Evolutionary conservation across 176 grass and related monocot species (phyloP).

Genomic region (Aegilops tauschii): DNA sequence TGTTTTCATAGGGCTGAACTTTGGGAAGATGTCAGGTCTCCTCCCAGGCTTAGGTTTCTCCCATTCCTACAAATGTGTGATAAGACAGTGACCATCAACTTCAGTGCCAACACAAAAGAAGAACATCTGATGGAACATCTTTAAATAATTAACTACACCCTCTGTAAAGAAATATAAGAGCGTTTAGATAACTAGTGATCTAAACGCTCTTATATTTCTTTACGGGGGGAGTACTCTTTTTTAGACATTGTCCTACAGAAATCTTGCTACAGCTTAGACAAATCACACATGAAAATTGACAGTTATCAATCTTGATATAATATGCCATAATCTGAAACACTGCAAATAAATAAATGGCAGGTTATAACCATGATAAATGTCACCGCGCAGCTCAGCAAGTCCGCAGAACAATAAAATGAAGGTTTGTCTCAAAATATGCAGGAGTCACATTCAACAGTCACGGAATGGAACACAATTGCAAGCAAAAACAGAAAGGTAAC

Average conservation of each 20-base stretch:
- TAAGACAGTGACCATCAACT: not conserved
- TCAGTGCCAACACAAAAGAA: not conserved
- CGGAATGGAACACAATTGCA: not conserved
- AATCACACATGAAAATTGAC: not conserved
- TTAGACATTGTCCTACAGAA: not conserved
- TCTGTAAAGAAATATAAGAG: too few relatives aligned
- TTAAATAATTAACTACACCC: not conserved
- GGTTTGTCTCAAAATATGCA: not conserved
- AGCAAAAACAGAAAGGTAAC: not conserved
- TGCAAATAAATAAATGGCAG: not conserved
- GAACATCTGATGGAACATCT: not conserved
- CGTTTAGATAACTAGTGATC: too few relatives aligned
- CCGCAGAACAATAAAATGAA: not conserved
- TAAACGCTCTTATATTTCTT: too few relatives aligned
- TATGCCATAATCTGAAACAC: not conserved
- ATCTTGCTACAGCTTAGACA: not conserved
- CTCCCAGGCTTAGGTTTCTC: constrained; percentile 74
- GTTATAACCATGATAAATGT: not conserved
- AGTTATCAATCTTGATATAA: not conserved
- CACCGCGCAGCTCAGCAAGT: not conserved
- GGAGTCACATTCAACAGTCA: not conserved
- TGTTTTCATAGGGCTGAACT: constrained; percentile 90
- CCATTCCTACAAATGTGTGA: constrained; percentile 56
- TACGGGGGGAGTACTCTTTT: too few relatives aligned
- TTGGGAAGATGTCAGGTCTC: constrained; percentile 78